Percentiles rank a stretch among this genome's conserved stretches.
phyloP scores from a whole-genome alignment of 2,329 filamentous ascomycete species.

The Aphanoascus verrucosus region DNA sequence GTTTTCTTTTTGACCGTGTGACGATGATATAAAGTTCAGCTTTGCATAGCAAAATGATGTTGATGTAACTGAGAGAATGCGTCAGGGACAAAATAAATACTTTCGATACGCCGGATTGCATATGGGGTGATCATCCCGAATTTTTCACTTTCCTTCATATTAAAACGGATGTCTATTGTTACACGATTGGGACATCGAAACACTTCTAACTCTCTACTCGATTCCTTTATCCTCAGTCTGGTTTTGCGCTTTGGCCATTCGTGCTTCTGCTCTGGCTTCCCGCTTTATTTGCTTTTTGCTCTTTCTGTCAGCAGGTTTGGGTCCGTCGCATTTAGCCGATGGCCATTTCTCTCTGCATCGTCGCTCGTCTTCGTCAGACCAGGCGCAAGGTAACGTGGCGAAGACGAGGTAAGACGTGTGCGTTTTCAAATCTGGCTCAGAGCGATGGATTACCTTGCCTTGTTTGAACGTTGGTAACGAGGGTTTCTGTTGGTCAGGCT shows the following conservation, averaged over 20 bases:
- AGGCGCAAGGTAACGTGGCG: slow-evolving; percentile 74
- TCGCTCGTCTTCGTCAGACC: slow-evolving; percentile 72
- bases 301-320: slow-evolving; percentile 18
- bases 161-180: too few relatives aligned
- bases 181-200: too few relatives aligned
- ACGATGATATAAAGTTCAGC: not conserved
- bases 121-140: too few relatives aligned
- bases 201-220: too few relatives aligned
- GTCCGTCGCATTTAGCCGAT: slow-evolving; percentile 26
- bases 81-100: too few relatives aligned
- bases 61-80: too few relatives aligned
- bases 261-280: slow-evolving; percentile 35
- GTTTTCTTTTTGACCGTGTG: not conserved
- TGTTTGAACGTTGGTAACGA: slow-evolving; percentile 53
- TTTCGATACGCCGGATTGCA: too few relatives aligned
- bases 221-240: slow-evolving; percentile 6
- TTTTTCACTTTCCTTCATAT: too few relatives aligned
- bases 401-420: slow-evolving; percentile 98
- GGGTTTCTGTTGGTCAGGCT: slow-evolving; percentile 9
- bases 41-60: not conserved
- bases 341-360: slow-evolving; percentile 55
- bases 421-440: slow-evolving; percentile 82
- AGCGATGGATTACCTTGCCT: slow-evolving; percentile 66
- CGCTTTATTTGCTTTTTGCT: slow-evolving; percentile 32
- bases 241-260: not conserved